A percentile compares a stretch with the other conserved stretches of the same genome.
Conservation (phyloP, 2,329 filamentous ascomycete genomes). For the Exophiala aquamarina region DNA sequence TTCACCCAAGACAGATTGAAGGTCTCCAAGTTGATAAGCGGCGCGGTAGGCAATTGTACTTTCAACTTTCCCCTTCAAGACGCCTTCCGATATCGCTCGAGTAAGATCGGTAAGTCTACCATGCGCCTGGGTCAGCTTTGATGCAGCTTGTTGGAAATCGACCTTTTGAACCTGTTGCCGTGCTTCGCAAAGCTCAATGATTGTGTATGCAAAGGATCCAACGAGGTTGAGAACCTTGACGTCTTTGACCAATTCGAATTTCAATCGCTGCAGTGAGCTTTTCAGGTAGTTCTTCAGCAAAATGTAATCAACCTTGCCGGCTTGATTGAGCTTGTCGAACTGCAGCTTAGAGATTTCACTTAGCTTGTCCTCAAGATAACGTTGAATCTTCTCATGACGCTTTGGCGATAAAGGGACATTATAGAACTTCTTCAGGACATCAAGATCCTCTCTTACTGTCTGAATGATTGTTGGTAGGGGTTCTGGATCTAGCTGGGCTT, state of each 20-base stretch:
- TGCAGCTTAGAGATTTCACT: slow-evolving; percentile 33
- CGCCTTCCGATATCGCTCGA: slow-evolving; percentile 36
- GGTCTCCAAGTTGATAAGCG: slow-evolving; percentile 41
- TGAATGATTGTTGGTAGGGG: slow-evolving; percentile 45
- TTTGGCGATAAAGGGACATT: slow-evolving; percentile 47
- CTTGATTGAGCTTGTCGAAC: slow-evolving; percentile 42
- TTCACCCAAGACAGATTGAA: slow-evolving; percentile 47
- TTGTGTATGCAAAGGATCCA: slow-evolving; percentile 41
- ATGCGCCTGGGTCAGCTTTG: slow-evolving; percentile 40
- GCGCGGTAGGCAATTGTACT: slow-evolving; percentile 50
- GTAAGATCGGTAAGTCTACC: slow-evolving; percentile 36
- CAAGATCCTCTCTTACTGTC: slow-evolving; percentile 47
- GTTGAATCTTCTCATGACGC: slow-evolving; percentile 40
- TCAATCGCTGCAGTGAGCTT: slow-evolving; percentile 34
- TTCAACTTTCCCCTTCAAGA: slow-evolving; percentile 13
- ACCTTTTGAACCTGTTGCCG: slow-evolving; percentile 48
- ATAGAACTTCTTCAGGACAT: slow-evolving; percentile 52
- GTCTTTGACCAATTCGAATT: slow-evolving; percentile 41
- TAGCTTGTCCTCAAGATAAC: slow-evolving; percentile 47
- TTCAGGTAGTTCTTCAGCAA: slow-evolving; percentile 45
- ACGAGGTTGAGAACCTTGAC: slow-evolving; percentile 42
- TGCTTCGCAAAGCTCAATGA: slow-evolving; percentile 49
- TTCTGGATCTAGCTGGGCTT: slow-evolving; percentile 22
- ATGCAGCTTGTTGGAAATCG: slow-evolving; percentile 45
- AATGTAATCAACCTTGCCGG: slow-evolving; percentile 37